Evolutionary conservation across 306 rosid species (phyloP), one percentile per base, ranked within the genome.

Genomic region (Acacia melanoxylon): DNA sequence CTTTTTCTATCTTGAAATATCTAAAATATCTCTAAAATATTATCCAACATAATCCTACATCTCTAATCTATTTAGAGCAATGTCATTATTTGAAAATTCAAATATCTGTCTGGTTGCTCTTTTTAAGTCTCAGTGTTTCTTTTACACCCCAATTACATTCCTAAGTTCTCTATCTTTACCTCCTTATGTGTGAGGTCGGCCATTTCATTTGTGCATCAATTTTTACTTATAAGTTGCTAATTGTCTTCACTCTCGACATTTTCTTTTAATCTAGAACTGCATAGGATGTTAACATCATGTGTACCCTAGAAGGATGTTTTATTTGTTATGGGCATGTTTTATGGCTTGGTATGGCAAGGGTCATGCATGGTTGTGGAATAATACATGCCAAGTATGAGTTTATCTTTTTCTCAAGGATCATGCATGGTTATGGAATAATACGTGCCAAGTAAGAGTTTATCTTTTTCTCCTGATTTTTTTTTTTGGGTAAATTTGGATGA

Each of bases 71-170:
- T 58, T 22, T 27, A 35, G 58, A 68, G 46, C 17, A 31, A 68
- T 49, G 45, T 80, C 24, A 41, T 70, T 79, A 41, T 59, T 14
- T 74, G 19, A 81, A 31, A 75, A 40, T 75, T 40, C 68, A 41
- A 78, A 29, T 69, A 40, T 75, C 33, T 25, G 5, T 74, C 63
- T 71, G 77, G 83, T 74, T 68, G 71, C 72, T 78, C 65, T 59
- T 3, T 77, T 46, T 65, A 85, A 81, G 52, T 45, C n/a, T 52
- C 22, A 51, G 8, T 69, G 12, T 54, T 82, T 75, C 70, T 75
- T 51, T 54, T 74, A 19, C n/a, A 33, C 46, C 19, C 12, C 10
- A 16, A 73, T 16, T 29, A 24, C 72, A 41, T 69, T 41, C 33
- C 31, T 42, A 37, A 22, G 42, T 72, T 68, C 13, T 56, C 77